Conservation (phyloP, 2,329 filamentous ascomycete species). For the Graphilbum fragrans region DNA sequence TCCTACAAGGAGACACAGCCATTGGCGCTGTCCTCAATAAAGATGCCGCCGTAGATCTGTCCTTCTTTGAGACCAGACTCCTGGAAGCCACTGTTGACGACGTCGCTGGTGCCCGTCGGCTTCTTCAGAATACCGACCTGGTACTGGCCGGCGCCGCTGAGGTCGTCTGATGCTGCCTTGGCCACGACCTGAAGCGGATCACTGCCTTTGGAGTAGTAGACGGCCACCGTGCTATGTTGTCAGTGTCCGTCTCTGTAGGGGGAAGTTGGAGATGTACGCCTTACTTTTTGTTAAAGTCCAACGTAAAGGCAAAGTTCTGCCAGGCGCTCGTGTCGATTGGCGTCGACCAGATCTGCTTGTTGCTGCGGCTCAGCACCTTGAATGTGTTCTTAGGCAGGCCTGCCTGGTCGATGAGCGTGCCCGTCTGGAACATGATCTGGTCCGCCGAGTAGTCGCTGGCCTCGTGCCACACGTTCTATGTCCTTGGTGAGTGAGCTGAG, state of each 20-base stretch:
- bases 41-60: constrained; percentile 36
- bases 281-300: constrained; percentile 44
- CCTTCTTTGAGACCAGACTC: constrained; percentile 33
- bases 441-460: constrained; percentile 22
- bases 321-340: constrained; percentile 32
- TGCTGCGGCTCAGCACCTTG: constrained; percentile 27
- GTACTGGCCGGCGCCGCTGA: constrained; percentile 39
- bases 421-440: constrained; percentile 25
- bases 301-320: constrained; percentile 49
- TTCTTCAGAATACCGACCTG: constrained; percentile 50
- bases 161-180: constrained; percentile 31
- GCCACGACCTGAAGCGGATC: constrained; percentile 34
- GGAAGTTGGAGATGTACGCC: constrained; percentile 13
- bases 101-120: constrained; percentile 35
- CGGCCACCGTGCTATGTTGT: constrained; percentile 33
- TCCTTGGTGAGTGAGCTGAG: too few species aligned
- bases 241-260: too few species aligned
- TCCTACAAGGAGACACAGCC: constrained; percentile 27
- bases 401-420: constrained; percentile 21
- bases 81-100: constrained; percentile 37
- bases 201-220: constrained; percentile 41
- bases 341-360: constrained; percentile 26
- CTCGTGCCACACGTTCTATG: constrained; percentile 23
- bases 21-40: constrained; percentile 31
- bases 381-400: constrained; percentile 24